Conservation (phyloP, 371 early-diverging fungal genomes). For the Dichotomocladium elegans region DNA sequence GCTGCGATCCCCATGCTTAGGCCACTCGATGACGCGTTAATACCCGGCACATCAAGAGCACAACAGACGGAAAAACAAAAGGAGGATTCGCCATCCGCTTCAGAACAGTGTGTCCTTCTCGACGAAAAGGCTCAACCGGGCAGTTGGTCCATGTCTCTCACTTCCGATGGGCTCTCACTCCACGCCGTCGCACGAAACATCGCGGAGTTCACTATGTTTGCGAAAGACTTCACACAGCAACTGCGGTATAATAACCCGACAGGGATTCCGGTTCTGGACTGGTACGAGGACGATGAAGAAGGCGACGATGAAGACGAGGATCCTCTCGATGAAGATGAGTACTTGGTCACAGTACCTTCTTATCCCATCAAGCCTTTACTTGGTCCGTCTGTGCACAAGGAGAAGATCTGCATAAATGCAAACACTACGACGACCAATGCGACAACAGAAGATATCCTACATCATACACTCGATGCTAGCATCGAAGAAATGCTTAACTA, state of each 20-base stretch:
- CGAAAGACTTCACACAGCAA: slow-evolving; percentile 28
- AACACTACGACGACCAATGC: not conserved
- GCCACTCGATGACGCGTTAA: too few species aligned
- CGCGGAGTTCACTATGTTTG: slow-evolving; percentile 27
- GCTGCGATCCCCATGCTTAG: too few species aligned
- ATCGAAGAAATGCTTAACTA: not conserved
- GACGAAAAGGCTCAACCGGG: slow-evolving; percentile 1
- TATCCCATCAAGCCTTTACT: slow-evolving; percentile 11
- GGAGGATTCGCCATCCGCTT: not conserved
- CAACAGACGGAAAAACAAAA: not conserved
- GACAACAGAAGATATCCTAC: not conserved
- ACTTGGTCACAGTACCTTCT: slow-evolving; percentile 34
- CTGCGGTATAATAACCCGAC: slow-evolving; percentile 25
- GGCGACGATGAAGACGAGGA: slow-evolving; percentile 29
- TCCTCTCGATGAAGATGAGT: slow-evolving; percentile 34
- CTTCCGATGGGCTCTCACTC: slow-evolving; percentile 26
- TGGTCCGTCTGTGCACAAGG: not conserved
- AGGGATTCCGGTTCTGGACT: slow-evolving; percentile 10
- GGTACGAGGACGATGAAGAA: slow-evolving; percentile 18
- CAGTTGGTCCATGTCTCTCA: slow-evolving; percentile 39
- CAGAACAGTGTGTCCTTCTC: too few species aligned
- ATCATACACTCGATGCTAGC: not conserved
- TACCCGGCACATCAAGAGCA: too few species aligned
- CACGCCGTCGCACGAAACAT: slow-evolving; percentile 28
- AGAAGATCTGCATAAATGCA: not conserved